A percentile compares a stretch with the other conserved stretches of the same genome.
phyloP scores from a whole-genome alignment of 345 rosid species.

The Clarkia xantiana region DNA sequence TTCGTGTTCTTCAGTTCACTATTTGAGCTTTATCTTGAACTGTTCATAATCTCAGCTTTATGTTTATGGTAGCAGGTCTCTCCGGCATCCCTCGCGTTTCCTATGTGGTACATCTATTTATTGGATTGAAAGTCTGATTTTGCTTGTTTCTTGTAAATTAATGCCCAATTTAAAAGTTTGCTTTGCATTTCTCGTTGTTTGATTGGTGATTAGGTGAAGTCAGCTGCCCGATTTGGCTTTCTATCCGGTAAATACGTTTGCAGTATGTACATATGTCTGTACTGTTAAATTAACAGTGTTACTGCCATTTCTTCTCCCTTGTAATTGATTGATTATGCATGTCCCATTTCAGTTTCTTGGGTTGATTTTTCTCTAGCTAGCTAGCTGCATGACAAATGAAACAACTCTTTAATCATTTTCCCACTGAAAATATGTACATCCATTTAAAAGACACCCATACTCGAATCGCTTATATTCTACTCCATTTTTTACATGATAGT shows the following conservation, averaged over 20 bases:
- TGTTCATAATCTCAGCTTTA: neutral
- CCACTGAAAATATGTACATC: too few species aligned
- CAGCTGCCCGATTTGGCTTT: constrained; percentile 37
- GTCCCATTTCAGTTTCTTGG: too few species aligned
- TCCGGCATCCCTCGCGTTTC: constrained; percentile 46
- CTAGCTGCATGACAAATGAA: too few species aligned
- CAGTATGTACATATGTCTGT: neutral
- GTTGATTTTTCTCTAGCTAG: too few species aligned
- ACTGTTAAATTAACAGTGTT: too few species aligned
- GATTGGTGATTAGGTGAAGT: constrained; percentile 41
- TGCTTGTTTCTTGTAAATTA: neutral
- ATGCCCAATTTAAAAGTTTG: neutral
- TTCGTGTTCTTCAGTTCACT: neutral
- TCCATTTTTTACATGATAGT: too few species aligned
- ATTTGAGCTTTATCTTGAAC: neutral
- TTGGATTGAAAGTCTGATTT: neutral
- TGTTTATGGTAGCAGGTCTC: constrained; percentile 30
- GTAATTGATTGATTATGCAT: too few species aligned
- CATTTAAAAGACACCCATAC: too few species aligned
- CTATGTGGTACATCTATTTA: constrained; percentile 38
- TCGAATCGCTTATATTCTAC: too few species aligned
- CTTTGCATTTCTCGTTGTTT: neutral
- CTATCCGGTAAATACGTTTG: constrained; percentile 45
- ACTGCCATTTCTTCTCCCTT: too few species aligned
- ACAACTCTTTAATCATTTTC: too few species aligned